Evolutionary conservation across 768 basidiomycete species (phyloP).

Genomic region (Ramaria sp.): DNA sequence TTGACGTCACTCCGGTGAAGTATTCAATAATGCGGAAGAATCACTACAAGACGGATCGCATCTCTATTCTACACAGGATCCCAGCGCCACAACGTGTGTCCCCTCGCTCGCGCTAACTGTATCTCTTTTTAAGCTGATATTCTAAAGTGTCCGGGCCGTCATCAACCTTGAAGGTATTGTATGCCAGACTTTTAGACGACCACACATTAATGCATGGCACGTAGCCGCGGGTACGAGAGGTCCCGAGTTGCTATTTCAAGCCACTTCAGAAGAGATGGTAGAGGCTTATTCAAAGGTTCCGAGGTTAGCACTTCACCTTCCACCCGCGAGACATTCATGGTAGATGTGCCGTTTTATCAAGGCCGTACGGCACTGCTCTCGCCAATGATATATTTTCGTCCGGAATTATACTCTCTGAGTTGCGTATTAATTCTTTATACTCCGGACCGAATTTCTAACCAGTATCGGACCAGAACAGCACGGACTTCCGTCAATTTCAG

Average conservation of each 20-base stretch:
- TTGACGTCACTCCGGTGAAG: conserved; percentile 17
- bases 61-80: conserved; percentile 86
- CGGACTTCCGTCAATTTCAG: conserved; percentile 93
- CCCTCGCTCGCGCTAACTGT: too few relatives aligned
- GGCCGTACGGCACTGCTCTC: conserved; percentile 80
- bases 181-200: not conserved
- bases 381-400: conserved; percentile 92
- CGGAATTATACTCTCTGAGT: conserved; percentile 87
- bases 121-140: not conserved
- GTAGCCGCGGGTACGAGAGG: conserved; percentile 80
- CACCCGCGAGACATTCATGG: not conserved
- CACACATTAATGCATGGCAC: not conserved
- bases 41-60: conserved; percentile 92
- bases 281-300: conserved; percentile 80
- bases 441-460: not conserved
- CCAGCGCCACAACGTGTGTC: conserved; percentile 53
- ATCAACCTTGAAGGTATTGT: conserved; percentile 83
- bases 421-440: conserved; percentile 16
- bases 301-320: conserved; percentile 29
- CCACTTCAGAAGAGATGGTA: conserved; percentile 92
- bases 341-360: conserved; percentile 15
- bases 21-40: conserved; percentile 95
- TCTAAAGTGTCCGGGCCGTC: conserved; percentile 60
- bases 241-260: conserved; percentile 88
- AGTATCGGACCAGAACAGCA: conserved; percentile 33